These are phyloP conservation scores for Carex cristatella DNA, from an alignment of 176 grass and related monocot genomes.

Conservation along the genomic window DNA sequence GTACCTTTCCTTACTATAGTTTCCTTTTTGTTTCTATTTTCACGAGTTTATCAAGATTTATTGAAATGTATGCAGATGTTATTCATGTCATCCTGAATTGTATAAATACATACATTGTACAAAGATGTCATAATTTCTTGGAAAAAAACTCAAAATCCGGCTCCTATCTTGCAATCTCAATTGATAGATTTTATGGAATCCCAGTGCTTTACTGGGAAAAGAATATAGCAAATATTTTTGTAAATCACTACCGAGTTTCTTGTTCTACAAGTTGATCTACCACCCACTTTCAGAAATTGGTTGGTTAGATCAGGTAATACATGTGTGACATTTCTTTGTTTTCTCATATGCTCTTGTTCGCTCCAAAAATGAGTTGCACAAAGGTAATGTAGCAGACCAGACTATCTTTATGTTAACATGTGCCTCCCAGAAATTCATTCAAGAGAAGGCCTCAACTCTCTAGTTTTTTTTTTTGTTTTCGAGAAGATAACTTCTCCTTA, in stretches of 20 bases:
- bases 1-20: not conserved
- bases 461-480: not conserved
- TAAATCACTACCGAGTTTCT: not conserved
- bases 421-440: not conserved
- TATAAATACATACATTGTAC: not conserved
- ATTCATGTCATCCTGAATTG: not conserved
- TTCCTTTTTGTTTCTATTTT: not conserved
- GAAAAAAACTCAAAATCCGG: not conserved
- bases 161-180: no score
- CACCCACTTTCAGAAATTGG: conserved; percentile 4
- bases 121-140: not conserved
- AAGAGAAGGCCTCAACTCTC: not conserved
- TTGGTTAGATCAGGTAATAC: not conserved
- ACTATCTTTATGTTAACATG: not conserved
- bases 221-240: not conserved
- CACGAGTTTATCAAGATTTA: not conserved
- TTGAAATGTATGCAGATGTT: not conserved
- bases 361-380: not conserved
- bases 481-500: no score
- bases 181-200: not conserved
- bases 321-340: not conserved
- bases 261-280: not conserved
- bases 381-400: not conserved
- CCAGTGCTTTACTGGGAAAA: not conserved
- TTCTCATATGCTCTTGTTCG: not conserved